phyloP scores from a whole-genome alignment of 78 protist species.

The Carpediemonas membranifera region DNA sequence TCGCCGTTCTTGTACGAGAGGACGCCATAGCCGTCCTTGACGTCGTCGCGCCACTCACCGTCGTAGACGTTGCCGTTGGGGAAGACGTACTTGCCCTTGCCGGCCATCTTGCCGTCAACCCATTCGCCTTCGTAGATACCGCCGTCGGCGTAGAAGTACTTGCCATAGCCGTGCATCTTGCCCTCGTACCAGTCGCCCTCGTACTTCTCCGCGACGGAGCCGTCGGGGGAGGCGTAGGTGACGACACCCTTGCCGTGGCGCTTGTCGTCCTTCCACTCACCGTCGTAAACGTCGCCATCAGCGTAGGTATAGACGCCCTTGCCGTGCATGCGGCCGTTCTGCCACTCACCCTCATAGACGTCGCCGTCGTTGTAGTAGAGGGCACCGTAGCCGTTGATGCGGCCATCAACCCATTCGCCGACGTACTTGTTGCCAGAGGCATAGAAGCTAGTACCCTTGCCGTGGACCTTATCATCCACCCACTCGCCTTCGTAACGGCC shows the following conservation, averaged over 20 bases:
- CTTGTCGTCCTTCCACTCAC: conserved; percentile 30
- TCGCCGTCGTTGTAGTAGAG: conserved; percentile 7
- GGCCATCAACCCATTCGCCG: conserved; percentile 33
- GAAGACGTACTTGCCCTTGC: conserved; percentile 44
- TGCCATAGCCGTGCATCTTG: conserved; percentile 8
- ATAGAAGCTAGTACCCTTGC: conserved; percentile 22
- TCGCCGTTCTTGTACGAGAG: conserved; percentile 44
- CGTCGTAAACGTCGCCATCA: conserved; percentile 20
- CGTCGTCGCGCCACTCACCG: conserved; percentile 49
- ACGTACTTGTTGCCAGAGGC: conserved; percentile 29
- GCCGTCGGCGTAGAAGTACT: conserved; percentile 17
- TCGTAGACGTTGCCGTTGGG: conserved; percentile 47
- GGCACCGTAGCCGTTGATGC: conserved; percentile 13
- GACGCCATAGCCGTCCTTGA: conserved; percentile 38
- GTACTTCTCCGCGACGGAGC: conserved; percentile 14
- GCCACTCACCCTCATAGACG: conserved; percentile 27
- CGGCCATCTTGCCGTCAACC: conserved; percentile 50
- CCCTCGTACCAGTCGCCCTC: conserved; percentile 41
- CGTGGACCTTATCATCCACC: conserved; percentile 24
- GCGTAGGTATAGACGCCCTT: background rate
- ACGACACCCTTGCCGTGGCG: conserved; percentile 35
- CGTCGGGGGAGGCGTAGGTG: conserved; percentile 18
- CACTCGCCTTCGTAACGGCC: conserved; percentile 37
- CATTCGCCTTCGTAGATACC: conserved; percentile 45
- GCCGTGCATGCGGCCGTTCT: conserved; percentile 9